Base-by-base conservation (phyloP, 192 early-diverging fungal genomes). In the Diversispora eburnea region DNA sequence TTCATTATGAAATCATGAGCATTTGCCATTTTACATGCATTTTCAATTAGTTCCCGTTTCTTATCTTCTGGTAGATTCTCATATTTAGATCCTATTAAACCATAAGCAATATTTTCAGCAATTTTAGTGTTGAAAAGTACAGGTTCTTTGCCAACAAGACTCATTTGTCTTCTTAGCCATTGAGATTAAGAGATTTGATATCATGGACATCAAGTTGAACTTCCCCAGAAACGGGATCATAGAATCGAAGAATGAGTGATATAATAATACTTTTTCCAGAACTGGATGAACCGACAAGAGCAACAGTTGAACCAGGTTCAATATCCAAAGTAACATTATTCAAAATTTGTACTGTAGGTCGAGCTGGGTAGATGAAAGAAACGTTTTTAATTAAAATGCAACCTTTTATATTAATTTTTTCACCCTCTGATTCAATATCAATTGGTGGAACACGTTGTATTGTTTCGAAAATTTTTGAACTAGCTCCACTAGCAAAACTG, bases 361-460 rank as follows among this genome's bases (percentile, higher is more conserved):
- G 81, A 5, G 88, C 80, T 46, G 90, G 90, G 64, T 91, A 91
- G 25, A 86, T 67, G 77, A 91, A 91, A n/a, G 79, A 72, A 10
- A 91, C 86, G 45, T 66, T 66, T 43, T 66, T 47, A n/a, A 66
- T 5, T 66, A 48, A 9, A 25, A 91, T 79, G 5, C 56, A 22
- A 41, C 88, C 88, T 8, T 81, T 57, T 22, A 84, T 76, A 8
- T 54, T 51, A 0, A 84, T 80, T 7, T 74, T 70, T 8, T 80
- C 63, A 47, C 89, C 89, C 46, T 78, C 81, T 63, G 56, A 61
- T 39, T 80, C 80, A 72, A 94, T 87, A 59, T 63, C 61, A 64
- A 98, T 97, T 0, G 81, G 75, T 57, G 92, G 92, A 47, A 88
- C 72, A 70, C 94, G 90, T 75, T 94, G 92, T 59, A 98, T 91